A percentile compares a stretch with the other conserved stretches of the same genome.
These are phyloP conservation scores for Phytophthora pini DNA, from an alignment of 352 stramenopile species.

Conservation along the genomic window DNA sequence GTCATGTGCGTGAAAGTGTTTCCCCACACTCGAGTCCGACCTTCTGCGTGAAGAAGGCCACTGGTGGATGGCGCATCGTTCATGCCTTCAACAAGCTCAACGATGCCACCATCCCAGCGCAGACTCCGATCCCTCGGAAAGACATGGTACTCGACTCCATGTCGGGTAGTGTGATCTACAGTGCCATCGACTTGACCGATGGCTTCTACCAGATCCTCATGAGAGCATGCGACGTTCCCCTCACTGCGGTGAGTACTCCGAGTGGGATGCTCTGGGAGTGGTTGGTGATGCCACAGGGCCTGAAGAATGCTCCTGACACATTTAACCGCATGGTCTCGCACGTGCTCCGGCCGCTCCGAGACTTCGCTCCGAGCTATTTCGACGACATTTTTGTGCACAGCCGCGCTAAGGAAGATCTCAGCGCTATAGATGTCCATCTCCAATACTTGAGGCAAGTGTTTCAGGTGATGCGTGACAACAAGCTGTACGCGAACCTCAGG, in stretches of 20 bases:
- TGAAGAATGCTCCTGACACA: background rate
- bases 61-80: slow-evolving; percentile 1
- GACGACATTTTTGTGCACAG: background rate
- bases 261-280: slow-evolving; percentile 44
- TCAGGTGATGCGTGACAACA: slow-evolving; percentile 25
- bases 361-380: slow-evolving; percentile 8
- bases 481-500: slow-evolving; percentile 24
- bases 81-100: background rate
- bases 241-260: slow-evolving; percentile 37
- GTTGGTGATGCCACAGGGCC: slow-evolving; percentile 19
- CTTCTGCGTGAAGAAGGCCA: slow-evolving; percentile 1
- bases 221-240: slow-evolving; percentile 19
- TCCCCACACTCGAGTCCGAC: slow-evolving; percentile 1
- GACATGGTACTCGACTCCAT: slow-evolving; percentile 8
- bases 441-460: slow-evolving; percentile 15
- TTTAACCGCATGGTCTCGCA: slow-evolving; percentile 4
- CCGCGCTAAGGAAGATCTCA: background rate
- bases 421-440: background rate
- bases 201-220: slow-evolving; percentile 28
- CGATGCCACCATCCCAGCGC: background rate
- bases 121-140: slow-evolving; percentile 6
- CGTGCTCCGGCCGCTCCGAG: background rate
- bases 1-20: background rate
- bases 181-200: slow-evolving; percentile 14
- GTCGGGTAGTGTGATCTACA: slow-evolving; percentile 1